phyloP scores from a whole-genome alignment of 106 monocot species.

The Phalaenopsis equestris region DNA sequence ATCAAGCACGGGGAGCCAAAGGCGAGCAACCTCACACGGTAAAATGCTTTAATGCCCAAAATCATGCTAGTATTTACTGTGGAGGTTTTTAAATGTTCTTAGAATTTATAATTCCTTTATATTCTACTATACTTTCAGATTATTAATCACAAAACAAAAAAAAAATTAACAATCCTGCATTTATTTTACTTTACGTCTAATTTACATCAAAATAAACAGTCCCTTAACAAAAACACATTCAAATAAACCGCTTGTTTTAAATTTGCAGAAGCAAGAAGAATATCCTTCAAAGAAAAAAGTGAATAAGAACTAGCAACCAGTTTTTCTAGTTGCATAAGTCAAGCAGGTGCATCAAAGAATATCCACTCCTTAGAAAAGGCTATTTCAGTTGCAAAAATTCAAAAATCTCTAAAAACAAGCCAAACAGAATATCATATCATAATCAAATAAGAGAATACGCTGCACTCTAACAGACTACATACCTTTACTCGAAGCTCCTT shows the following conservation, averaged over 20 bases:
- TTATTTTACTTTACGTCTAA: neutral
- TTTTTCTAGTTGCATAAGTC: neutral
- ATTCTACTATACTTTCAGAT: too few relatives aligned
- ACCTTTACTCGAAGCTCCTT: conserved; percentile 95
- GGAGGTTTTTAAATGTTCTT: too few relatives aligned
- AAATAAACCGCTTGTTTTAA: neutral
- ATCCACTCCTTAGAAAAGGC: neutral
- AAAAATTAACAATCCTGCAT: neutral
- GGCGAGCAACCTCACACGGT: too few relatives aligned
- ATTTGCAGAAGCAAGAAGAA: neutral
- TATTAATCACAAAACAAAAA: too few relatives aligned
- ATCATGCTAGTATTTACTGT: too few relatives aligned
- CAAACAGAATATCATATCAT: neutral
- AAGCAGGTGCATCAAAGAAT: neutral
- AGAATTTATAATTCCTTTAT: too few relatives aligned
- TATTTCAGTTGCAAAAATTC: neutral
- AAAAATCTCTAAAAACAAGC: neutral
- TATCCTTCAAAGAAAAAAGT: neutral
- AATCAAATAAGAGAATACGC: neutral
- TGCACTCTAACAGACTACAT: neutral
- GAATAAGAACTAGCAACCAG: neutral
- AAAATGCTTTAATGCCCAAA: too few relatives aligned
- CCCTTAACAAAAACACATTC: neutral
- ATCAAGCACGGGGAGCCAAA: too few relatives aligned
- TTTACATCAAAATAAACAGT: neutral